These are phyloP conservation scores for Torulaspora indica DNA, from an alignment of 805 yeast species.

Conservation along the genomic window DNA sequence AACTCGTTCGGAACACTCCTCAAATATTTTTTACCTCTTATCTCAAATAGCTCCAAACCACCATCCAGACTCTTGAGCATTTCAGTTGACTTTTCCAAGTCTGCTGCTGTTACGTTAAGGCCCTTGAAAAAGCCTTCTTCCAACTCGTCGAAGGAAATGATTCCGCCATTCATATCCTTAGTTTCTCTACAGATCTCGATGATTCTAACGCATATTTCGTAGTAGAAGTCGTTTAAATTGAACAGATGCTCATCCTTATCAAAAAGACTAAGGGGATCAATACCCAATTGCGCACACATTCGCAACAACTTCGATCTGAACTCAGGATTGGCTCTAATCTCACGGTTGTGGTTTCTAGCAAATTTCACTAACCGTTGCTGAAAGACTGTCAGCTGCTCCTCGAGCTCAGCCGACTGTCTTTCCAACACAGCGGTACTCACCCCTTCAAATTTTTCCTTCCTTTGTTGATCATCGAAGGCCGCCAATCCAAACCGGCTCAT, in stretches of 20 bases:
- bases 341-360: constrained; percentile 65
- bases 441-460: constrained; percentile 15
- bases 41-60: constrained; percentile 59
- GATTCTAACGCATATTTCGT: constrained; percentile 65
- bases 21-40: constrained; percentile 51
- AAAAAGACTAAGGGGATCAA: constrained; percentile 62
- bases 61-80: constrained; percentile 57
- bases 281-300: constrained; percentile 75
- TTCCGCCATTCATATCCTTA: constrained; percentile 74
- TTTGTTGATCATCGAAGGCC: constrained; percentile 37
- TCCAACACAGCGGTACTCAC: constrained; percentile 33
- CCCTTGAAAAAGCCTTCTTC: constrained; percentile 31
- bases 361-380: constrained; percentile 73
- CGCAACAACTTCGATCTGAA: constrained; percentile 67
- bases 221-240: constrained; percentile 48
- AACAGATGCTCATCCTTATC: constrained; percentile 33
- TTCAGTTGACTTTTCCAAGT: constrained; percentile 52
- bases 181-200: constrained; percentile 73
- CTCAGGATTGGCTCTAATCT: constrained; percentile 57
- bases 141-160: constrained; percentile 58
- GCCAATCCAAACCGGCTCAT: constrained; percentile 47
- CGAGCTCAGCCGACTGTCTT: constrained; percentile 54
- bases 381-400: constrained; percentile 70
- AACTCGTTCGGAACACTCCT: constrained; percentile 61
- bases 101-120: constrained; percentile 41